phyloP scores from a whole-genome alignment of 164 flowering plant species.

The Nymphaea colorata region DNA sequence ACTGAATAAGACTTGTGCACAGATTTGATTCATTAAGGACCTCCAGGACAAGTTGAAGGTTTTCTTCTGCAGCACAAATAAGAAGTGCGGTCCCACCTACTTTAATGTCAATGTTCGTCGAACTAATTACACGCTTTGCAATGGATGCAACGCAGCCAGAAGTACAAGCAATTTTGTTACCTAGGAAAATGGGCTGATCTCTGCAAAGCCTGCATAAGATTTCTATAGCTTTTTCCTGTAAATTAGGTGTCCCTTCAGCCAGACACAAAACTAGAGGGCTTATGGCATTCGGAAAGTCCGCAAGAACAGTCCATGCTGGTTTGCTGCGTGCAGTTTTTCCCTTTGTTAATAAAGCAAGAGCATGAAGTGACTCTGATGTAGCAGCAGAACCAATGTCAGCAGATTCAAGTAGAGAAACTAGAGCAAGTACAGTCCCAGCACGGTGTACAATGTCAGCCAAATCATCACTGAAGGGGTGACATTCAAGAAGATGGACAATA shows the following conservation, averaged over 20 bases:
- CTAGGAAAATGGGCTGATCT: constrained; percentile 59
- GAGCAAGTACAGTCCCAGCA: constrained; percentile 80
- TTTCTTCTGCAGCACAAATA: constrained; percentile 77
- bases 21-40: constrained; percentile 50
- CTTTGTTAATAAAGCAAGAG: constrained; percentile 66
- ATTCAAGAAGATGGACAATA: constrained; percentile 66
- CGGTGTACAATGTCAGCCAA: constrained; percentile 68
- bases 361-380: constrained; percentile 79
- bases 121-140: no score
- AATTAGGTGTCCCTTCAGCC: constrained; percentile 46
- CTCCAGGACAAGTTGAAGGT: constrained; percentile 54
- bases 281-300: constrained; percentile 61
- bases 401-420: constrained; percentile 71
- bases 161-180: constrained; percentile 42
- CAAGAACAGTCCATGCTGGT: constrained; percentile 85
- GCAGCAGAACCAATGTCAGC: constrained; percentile 43
- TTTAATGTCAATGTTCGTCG: constrained; percentile 30
- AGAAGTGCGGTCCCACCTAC: constrained; percentile 93
- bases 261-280: constrained; percentile 69
- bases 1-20: constrained; percentile 49
- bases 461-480: constrained; percentile 38
- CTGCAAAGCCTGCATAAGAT: constrained; percentile 66
- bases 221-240: constrained; percentile 90
- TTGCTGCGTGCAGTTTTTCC: constrained; percentile 41
- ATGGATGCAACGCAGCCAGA: constrained; percentile 35